phyloP scores from a whole-genome alignment of 768 basidiomycete species.

The Calocera viscosa region DNA sequence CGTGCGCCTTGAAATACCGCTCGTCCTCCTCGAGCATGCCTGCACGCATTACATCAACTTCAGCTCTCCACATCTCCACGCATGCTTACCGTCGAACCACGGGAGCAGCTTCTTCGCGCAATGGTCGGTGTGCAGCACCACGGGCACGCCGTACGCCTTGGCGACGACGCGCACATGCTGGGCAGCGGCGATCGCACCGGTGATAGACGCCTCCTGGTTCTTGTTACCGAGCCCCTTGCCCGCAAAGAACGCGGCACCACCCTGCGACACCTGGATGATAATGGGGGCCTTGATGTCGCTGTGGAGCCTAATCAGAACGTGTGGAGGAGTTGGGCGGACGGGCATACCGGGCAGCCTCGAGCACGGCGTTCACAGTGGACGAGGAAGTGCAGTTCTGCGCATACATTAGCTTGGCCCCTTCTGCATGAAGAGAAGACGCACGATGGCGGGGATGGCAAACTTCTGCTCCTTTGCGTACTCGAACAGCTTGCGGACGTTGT shows the following conservation, averaged over 20 bases:
- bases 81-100: slow-evolving; percentile 70
- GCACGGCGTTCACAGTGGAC: slow-evolving; percentile 82
- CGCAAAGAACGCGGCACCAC: slow-evolving; percentile 89
- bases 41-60: not conserved
- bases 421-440: slow-evolving; percentile 16
- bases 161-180: slow-evolving; percentile 81
- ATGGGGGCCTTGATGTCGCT: slow-evolving; percentile 95
- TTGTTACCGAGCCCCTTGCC: slow-evolving; percentile 94
- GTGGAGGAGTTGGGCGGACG: not conserved
- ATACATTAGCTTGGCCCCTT: not conserved
- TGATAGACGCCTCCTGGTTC: slow-evolving; percentile 87
- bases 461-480: slow-evolving; percentile 83
- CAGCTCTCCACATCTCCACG: not conserved
- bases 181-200: slow-evolving; percentile 86
- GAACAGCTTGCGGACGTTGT: slow-evolving; percentile 88
- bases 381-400: slow-evolving; percentile 89
- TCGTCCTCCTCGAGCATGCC: slow-evolving; percentile 94
- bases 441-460: slow-evolving; percentile 63
- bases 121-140: slow-evolving; percentile 96
- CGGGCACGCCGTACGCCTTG: slow-evolving; percentile 91
- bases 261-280: slow-evolving; percentile 95
- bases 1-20: slow-evolving; percentile 79
- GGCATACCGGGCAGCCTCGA: slow-evolving; percentile 81
- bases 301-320: not conserved
- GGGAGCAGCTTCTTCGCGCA: slow-evolving; percentile 95